These are phyloP conservation scores for Aspergillus latus DNA, from an alignment of 2,329 filamentous ascomycete genomes.

Conservation along the genomic window DNA sequence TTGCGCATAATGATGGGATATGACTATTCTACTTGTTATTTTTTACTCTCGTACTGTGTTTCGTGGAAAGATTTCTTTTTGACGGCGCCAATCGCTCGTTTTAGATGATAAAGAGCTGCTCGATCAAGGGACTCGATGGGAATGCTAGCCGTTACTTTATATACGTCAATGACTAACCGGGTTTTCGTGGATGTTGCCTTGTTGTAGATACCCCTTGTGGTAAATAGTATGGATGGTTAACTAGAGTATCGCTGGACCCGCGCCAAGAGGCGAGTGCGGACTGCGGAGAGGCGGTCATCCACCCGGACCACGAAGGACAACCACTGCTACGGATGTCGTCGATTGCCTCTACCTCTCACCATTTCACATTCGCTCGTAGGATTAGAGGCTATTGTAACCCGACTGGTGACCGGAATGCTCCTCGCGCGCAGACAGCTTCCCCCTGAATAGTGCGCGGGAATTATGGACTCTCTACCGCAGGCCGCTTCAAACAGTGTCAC, in stretches of 20 bases:
- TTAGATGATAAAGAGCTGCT: background rate
- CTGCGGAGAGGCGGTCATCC: constrained; percentile 14
- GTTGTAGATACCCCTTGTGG: too few relatives aligned
- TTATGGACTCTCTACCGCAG: constrained; percentile 44
- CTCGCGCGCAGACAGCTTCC: constrained; percentile 15
- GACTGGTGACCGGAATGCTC: constrained; percentile 30
- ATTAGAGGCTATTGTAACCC: constrained; percentile 4
- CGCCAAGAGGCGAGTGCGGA: constrained; percentile 17
- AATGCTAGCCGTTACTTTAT: background rate
- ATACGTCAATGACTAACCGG: background rate
- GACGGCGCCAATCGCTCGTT: background rate
- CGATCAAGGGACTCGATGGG: background rate
- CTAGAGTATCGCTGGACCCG: background rate
- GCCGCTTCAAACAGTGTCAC: constrained; percentile 72
- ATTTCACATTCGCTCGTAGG: constrained; percentile 1
- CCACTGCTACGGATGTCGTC: background rate
- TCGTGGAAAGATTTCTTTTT: background rate
- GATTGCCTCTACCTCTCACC: background rate
- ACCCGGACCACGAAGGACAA: constrained; percentile 6
- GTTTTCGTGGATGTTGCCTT: too few relatives aligned
- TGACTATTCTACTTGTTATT: constrained; percentile 25
- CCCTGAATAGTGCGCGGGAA: constrained; percentile 31
- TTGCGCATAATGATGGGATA: constrained; percentile 35
- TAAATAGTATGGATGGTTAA: background rate
- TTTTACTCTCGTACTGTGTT: constrained; percentile 3